Percentiles rank a stretch among this genome's conserved stretches.
Conservation (phyloP, 176 grass and related monocot genomes). For the Paspalum notatum region DNA sequence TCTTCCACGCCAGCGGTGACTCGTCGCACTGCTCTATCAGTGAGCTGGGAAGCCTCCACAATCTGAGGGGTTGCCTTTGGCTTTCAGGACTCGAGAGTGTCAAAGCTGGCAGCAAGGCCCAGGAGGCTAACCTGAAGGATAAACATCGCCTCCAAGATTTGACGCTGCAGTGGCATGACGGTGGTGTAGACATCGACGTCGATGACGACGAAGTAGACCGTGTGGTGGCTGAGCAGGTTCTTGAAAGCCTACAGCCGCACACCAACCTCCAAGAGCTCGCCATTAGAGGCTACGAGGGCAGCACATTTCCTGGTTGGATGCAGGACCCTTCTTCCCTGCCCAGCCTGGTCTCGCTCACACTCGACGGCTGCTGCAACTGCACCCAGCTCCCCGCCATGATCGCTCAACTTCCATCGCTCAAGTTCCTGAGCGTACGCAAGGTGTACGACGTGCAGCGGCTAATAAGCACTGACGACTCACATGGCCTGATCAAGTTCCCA, state of each 20-base stretch:
- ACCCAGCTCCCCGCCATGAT: conserved; percentile 22
- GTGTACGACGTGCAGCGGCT: not conserved
- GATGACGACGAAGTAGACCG: not conserved
- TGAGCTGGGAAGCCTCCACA: conserved; percentile 41
- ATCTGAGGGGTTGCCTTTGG: conserved; percentile 15
- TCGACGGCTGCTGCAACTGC: conserved; percentile 41
- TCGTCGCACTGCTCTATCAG: conserved; percentile 13
- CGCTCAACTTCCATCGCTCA: conserved; percentile 29
- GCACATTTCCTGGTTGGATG: conserved; percentile 41
- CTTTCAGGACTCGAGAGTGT: conserved; percentile 34
- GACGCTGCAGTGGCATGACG: conserved; percentile 16
- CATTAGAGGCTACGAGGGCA: conserved; percentile 40
- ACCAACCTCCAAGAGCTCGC: conserved; percentile 31
- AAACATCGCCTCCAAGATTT: conserved; percentile 31
- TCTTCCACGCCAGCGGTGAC: conserved; percentile 23
- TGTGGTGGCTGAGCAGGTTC: conserved; percentile 8
- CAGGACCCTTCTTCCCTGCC: conserved; percentile 12
- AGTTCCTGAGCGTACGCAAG: conserved; percentile 18
- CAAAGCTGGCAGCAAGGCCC: not conserved
- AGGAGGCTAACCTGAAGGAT: conserved; percentile 19
- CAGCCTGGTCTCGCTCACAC: conserved; percentile 25
- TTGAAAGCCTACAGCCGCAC: conserved; percentile 37
- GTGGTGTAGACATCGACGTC: not conserved
- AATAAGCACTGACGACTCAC: not conserved
- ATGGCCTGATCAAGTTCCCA: not conserved